Conservation (phyloP, 805 yeast genomes). For the Candida maesae region DNA sequence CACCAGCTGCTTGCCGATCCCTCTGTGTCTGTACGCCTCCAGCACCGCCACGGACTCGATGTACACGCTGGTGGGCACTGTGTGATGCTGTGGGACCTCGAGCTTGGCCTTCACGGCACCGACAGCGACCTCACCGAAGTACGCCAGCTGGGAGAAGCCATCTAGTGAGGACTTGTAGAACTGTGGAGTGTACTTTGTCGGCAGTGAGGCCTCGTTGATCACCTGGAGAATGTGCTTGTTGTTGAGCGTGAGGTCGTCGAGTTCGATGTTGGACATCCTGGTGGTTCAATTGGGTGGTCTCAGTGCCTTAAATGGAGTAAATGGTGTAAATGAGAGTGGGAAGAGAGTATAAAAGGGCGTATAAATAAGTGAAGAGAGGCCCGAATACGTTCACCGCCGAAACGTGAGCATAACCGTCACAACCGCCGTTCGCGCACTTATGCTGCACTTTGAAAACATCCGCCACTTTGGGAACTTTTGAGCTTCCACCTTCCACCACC, state of each 20-base stretch:
- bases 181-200: conserved; percentile 44
- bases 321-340: no score
- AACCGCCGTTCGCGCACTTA: no score
- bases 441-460: no score
- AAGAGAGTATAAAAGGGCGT: no score
- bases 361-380: no score
- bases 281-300: no score
- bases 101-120: conserved; percentile 65
- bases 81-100: conserved; percentile 40
- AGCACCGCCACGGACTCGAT: conserved; percentile 68
- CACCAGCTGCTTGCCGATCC: conserved; percentile 59
- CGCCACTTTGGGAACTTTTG: no score
- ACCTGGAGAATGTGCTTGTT: conserved; percentile 56
- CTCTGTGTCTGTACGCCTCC: conserved; percentile 54
- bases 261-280: conserved; percentile 30
- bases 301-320: no score
- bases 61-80: conserved; percentile 52
- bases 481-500: no score
- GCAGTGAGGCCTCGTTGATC: conserved; percentile 51
- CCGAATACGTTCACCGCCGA: no score
- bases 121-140: conserved; percentile 73
- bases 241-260: conserved; percentile 57
- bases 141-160: conserved; percentile 54
- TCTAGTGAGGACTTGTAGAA: conserved; percentile 51
- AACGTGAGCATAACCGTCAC: no score